These are phyloP conservation scores for Rhodamnia argentea DNA, from an alignment of 345 rosid genomes.

Conservation along the genomic window DNA sequence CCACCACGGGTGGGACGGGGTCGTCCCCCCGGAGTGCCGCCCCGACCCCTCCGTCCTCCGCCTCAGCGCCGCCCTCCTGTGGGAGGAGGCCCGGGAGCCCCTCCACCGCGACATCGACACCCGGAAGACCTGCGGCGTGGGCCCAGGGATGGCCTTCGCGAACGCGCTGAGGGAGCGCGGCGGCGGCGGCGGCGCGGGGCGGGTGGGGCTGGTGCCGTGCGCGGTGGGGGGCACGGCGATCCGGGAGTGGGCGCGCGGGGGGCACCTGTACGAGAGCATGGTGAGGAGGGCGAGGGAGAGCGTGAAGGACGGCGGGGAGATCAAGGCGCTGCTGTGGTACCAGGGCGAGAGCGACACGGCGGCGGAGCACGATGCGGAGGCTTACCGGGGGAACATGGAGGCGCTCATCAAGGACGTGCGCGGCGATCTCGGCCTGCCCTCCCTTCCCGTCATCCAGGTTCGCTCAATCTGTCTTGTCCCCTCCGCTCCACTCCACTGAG, in stretches of 20 bases:
- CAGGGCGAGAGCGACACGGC: slow-evolving; percentile 89
- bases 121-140: slow-evolving; percentile 58
- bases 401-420: slow-evolving; percentile 40
- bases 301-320: slow-evolving; percentile 33
- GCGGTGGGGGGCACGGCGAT: slow-evolving; percentile 90
- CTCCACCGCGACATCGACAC: slow-evolving; percentile 77
- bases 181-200: not conserved
- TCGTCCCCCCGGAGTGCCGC: slow-evolving; percentile 55
- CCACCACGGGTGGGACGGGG: slow-evolving; percentile 55
- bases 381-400: slow-evolving; percentile 53
- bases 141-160: slow-evolving; percentile 89
- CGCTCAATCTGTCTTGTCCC: not conserved
- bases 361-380: slow-evolving; percentile 41
- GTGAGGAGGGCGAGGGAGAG: slow-evolving; percentile 58
- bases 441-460: slow-evolving; percentile 77
- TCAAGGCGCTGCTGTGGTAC: slow-evolving; percentile 74
- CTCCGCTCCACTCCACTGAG: not conserved
- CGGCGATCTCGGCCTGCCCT: slow-evolving; percentile 55
- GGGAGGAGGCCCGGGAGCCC: slow-evolving; percentile 71
- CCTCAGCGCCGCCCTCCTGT: slow-evolving; percentile 39
- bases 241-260: slow-evolving; percentile 74
- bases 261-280: slow-evolving; percentile 56
- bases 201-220: slow-evolving; percentile 66
- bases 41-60: slow-evolving; percentile 54
- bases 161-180: slow-evolving; percentile 28